phyloP scores from a whole-genome alignment of 2,329 filamentous ascomycete species.

The Arthrobotrys sphaeroides region DNA sequence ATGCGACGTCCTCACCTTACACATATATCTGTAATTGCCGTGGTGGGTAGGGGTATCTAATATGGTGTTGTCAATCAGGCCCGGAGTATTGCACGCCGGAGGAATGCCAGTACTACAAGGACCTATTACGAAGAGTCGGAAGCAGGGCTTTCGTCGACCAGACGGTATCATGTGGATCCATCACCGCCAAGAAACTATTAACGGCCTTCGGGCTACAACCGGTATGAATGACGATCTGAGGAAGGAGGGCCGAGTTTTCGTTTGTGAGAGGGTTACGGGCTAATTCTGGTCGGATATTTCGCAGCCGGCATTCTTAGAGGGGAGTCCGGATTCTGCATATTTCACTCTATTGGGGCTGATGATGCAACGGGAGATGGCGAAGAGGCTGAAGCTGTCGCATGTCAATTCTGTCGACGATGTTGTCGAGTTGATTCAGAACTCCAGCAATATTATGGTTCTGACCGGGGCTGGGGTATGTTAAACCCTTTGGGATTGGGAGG shows the following conservation, averaged over 20 bases:
- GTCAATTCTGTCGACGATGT: conserved; percentile 92
- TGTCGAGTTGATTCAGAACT: conserved; percentile 75
- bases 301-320: conserved; percentile 75
- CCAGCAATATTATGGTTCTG: conserved; percentile 87
- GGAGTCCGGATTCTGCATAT: conserved; percentile 76
- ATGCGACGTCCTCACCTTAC: conserved; percentile 57
- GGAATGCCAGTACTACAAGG: conserved; percentile 74
- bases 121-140: conserved; percentile 78
- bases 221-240: conserved; percentile 44
- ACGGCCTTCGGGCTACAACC: conserved; percentile 84
- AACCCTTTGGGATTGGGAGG: neutral
- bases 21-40: conserved; percentile 34
- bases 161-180: conserved; percentile 73
- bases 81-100: conserved; percentile 71
- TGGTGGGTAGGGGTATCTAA: conserved; percentile 15
- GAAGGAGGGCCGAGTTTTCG: neutral
- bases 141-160: conserved; percentile 78
- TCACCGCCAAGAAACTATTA: conserved; percentile 83
- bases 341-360: conserved; percentile 78
- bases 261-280: conserved; percentile 9
- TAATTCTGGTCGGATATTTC: conserved; percentile 24
- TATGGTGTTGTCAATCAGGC: conserved; percentile 57
- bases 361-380: conserved; percentile 81
- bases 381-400: conserved; percentile 78
- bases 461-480: conserved; percentile 79